phyloP scores from a whole-genome alignment of 140 eudicot species.

The Eryngium alpinum region DNA sequence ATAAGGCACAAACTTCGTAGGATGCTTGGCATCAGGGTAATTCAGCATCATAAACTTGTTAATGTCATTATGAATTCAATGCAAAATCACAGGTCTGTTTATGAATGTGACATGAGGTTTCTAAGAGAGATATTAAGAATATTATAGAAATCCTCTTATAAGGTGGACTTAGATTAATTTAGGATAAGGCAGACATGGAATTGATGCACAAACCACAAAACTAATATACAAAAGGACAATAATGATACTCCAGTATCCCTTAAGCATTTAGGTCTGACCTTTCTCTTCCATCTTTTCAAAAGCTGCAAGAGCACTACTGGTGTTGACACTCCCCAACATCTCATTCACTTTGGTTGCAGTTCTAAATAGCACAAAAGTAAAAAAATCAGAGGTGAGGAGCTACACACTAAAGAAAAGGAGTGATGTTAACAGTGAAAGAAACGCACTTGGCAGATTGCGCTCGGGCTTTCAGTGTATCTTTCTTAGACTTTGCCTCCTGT shows the following conservation, averaged over 20 bases:
- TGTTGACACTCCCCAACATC: conserved; percentile 87
- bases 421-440: neutral
- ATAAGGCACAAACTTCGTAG: neutral
- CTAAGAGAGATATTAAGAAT: neutral
- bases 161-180: neutral
- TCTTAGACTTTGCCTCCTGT: conserved; percentile 93
- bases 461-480: conserved; percentile 94
- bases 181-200: neutral
- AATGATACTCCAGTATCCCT: neutral
- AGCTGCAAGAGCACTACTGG: conserved; percentile 95
- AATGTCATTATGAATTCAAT: neutral
- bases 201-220: neutral
- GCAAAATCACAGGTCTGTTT: neutral
- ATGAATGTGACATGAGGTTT: neutral
- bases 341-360: conserved; percentile 86
- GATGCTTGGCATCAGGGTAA: neutral
- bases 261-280: conserved; percentile 32
- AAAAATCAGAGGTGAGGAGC: neutral
- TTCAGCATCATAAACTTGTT: neutral
- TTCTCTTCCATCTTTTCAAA: conserved; percentile 99
- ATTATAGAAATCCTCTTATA: neutral
- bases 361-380: conserved; percentile 32
- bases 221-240: neutral
- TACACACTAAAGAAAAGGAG: neutral
- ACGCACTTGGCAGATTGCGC: conserved; percentile 96